phyloP scores from a whole-genome alignment of 192 early-diverging fungal species.

The Allomyces arbusculus region DNA sequence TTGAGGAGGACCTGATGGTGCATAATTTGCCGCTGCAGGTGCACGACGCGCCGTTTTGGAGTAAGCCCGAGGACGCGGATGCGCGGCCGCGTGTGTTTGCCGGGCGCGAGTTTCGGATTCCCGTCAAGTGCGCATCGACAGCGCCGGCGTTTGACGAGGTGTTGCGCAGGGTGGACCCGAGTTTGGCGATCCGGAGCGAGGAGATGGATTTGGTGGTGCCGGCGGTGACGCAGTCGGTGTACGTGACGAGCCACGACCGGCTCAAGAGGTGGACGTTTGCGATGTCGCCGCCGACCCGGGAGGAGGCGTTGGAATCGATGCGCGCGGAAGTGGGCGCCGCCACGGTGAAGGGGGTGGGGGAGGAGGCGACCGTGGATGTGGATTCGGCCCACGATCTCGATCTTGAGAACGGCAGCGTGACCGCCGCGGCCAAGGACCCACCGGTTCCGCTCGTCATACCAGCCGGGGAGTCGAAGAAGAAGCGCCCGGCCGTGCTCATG shows the following conservation, averaged over 20 bases:
- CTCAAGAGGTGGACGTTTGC: neutral
- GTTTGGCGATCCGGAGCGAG: too few species aligned
- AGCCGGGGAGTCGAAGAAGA: too few species aligned
- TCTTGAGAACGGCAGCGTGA: too few species aligned
- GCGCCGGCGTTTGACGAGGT: too few species aligned
- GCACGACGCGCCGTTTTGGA: conserved; percentile 40
- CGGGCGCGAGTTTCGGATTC: conserved; percentile 27
- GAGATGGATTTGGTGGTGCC: neutral
- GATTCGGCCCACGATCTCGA: too few species aligned
- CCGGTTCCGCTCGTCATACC: too few species aligned
- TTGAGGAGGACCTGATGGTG: too few species aligned
- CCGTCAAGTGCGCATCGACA: neutral
- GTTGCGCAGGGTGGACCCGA: too few species aligned
- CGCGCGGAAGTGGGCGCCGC: neutral
- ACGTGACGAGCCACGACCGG: neutral
- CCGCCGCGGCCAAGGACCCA: too few species aligned
- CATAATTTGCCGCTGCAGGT: neutral
- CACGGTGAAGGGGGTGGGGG: too few species aligned
- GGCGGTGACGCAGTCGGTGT: neutral
- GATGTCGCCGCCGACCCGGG: neutral
- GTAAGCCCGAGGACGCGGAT: conserved; percentile 21
- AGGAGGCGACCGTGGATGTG: too few species aligned
- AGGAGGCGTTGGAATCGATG: neutral
- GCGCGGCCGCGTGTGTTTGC: conserved; percentile 30
- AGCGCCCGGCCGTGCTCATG: too few species aligned